Conservation (phyloP, 2,329 filamentous ascomycete species). For the Sporothrix brunneoviolacea region DNA sequence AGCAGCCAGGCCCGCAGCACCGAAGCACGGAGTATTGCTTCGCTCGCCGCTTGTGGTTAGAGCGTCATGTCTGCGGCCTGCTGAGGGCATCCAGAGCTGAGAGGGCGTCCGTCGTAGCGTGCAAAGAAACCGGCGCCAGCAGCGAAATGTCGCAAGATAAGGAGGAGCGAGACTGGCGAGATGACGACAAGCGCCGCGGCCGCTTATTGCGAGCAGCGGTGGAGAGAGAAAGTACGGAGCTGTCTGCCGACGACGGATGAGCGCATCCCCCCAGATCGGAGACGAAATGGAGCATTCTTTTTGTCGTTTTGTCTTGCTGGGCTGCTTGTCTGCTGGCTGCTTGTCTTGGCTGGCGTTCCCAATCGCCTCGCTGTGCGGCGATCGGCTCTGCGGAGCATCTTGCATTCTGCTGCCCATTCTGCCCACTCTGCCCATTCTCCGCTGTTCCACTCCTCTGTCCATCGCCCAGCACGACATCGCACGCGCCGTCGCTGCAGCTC, state of each 20-base stretch:
- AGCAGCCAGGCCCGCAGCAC: too few relatives aligned
- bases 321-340: too few relatives aligned
- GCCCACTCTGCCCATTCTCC: not conserved
- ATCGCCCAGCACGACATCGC: conserved; percentile 4
- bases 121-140: too few relatives aligned
- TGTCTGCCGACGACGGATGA: too few relatives aligned
- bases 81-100: not conserved
- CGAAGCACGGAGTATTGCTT: not conserved
- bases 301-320: too few relatives aligned
- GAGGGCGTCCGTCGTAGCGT: not conserved
- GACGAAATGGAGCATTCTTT: too few relatives aligned
- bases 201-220: conserved; percentile 4
- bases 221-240: too few relatives aligned
- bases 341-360: too few relatives aligned
- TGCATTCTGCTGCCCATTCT: too few relatives aligned
- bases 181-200: conserved; percentile 4
- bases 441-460: not conserved
- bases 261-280: too few relatives aligned
- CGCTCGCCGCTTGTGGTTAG: conserved; percentile 6
- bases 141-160: conserved; percentile 10
- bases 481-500: not conserved
- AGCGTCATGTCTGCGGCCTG: not conserved
- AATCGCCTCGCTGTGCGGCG: too few relatives aligned
- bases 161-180: not conserved
- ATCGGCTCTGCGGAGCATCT: too few relatives aligned